These are phyloP conservation scores for Hypoxylon crocopeplum DNA, from an alignment of 495 filamentous ascomycete genomes.

Conservation along the genomic window DNA sequence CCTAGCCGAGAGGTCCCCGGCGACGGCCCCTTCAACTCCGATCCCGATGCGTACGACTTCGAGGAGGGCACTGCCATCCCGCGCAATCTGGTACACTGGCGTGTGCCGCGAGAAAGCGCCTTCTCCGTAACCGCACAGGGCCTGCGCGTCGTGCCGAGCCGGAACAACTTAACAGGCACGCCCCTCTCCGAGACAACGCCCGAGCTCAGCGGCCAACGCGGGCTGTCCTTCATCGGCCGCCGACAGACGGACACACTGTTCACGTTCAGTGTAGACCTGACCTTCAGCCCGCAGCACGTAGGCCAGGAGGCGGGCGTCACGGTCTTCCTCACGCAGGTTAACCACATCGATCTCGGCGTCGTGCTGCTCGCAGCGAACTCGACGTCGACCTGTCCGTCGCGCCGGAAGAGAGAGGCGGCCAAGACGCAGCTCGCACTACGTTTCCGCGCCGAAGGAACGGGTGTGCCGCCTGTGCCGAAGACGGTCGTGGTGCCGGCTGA, in stretches of 20 bases:
- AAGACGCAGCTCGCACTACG: constrained; percentile 34
- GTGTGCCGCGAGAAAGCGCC: constrained; percentile 43
- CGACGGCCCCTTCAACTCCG: constrained; percentile 44
- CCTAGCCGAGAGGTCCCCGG: constrained; percentile 41
- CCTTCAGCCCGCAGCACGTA: constrained; percentile 41
- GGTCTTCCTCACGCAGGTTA: constrained; percentile 54
- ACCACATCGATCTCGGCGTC: constrained; percentile 55
- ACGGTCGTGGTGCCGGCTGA: constrained; percentile 14
- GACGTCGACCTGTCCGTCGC: background rate
- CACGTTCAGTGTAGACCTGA: constrained; percentile 47
- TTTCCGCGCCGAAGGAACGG: constrained; percentile 40
- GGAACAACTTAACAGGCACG: constrained; percentile 46
- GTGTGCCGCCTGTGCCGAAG: background rate
- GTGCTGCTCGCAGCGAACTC: constrained; percentile 35
- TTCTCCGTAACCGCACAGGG: constrained; percentile 47
- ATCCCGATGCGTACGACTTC: constrained; percentile 52
- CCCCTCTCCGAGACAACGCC: constrained; percentile 22
- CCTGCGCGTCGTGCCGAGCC: constrained; percentile 45
- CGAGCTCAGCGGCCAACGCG: constrained; percentile 27
- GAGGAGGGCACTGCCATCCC: constrained; percentile 42
- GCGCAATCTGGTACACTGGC: constrained; percentile 53
- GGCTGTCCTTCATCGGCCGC: constrained; percentile 52
- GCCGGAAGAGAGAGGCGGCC: background rate
- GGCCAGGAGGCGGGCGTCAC: constrained; percentile 50
- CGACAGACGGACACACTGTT: constrained; percentile 55